phyloP scores from a whole-genome alignment of 768 basidiomycete genomes.

The Lentinula sp. region DNA sequence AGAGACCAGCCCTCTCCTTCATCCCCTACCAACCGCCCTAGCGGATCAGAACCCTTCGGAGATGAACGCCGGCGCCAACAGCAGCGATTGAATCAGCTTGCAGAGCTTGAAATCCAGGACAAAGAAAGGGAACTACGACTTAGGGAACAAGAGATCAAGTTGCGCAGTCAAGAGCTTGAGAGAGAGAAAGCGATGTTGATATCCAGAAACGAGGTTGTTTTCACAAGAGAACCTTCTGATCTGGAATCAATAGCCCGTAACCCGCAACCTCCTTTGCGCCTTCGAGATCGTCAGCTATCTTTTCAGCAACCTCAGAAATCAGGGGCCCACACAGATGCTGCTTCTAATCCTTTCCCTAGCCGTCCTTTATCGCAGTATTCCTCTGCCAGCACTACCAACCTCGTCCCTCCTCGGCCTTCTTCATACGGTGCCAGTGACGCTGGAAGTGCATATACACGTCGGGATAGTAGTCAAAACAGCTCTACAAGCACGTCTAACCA shows the following conservation, averaged over 20 bases:
- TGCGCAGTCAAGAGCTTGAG: constrained; percentile 52
- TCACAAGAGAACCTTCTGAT: constrained; percentile 12
- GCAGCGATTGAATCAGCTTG: constrained; percentile 42
- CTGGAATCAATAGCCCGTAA: constrained; percentile 9
- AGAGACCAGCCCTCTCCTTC: constrained; percentile 8
- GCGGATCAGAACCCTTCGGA: not conserved
- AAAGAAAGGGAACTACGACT: constrained; percentile 48
- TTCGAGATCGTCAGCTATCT: constrained; percentile 26
- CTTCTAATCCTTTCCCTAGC: constrained; percentile 10
- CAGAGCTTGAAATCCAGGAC: constrained; percentile 47
- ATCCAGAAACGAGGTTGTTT: constrained; percentile 9
- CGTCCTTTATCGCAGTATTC: constrained; percentile 13
- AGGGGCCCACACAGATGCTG: constrained; percentile 2
- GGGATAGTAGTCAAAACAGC: not conserved
- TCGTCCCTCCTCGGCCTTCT: constrained; percentile 26
- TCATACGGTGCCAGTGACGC: not conserved
- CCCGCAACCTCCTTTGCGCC: constrained; percentile 2
- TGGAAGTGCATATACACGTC: not conserved
- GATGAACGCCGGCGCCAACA: constrained; percentile 22
- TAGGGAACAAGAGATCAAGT: constrained; percentile 49
- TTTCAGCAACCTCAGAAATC: constrained; percentile 21
- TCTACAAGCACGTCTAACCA: constrained; percentile 31
- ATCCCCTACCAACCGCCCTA: not conserved
- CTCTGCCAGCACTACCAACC: constrained; percentile 37
- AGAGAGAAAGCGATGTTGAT: constrained; percentile 40